Conservation (phyloP, 306 rosid species). For the Crataegus laevigata region DNA sequence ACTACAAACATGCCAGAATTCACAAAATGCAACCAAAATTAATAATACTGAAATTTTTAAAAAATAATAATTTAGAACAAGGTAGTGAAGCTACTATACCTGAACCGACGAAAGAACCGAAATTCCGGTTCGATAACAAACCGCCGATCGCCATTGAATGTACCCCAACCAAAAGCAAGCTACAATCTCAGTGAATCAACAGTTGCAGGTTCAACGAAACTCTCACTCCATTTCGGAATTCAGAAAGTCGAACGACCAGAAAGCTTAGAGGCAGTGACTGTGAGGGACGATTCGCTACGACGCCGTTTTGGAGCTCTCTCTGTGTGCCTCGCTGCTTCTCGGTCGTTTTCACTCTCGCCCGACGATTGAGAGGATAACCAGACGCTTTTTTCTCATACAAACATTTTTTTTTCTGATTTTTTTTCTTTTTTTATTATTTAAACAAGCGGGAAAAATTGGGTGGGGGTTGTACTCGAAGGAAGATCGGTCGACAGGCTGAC, state of each 20-base stretch:
- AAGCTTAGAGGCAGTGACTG: neutral
- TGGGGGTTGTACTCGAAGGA: slow-evolving; percentile 43
- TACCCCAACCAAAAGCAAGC: neutral
- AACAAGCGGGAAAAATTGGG: slow-evolving; percentile 35
- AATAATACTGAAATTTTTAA: neutral
- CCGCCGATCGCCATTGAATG: slow-evolving; percentile 59
- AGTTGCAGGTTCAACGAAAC: neutral
- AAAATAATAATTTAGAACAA: neutral
- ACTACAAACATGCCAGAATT: neutral
- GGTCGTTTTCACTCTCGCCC: neutral
- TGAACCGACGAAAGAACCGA: slow-evolving; percentile 49
- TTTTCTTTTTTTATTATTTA: neutral
- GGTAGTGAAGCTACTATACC: slow-evolving; percentile 20
- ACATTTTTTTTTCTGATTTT: neutral
- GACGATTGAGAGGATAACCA: slow-evolving; percentile 47
- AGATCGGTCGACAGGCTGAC: slow-evolving; percentile 35
- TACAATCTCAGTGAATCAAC: neutral
- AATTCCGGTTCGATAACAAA: slow-evolving; percentile 58
- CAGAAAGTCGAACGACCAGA: slow-evolving; percentile 7
- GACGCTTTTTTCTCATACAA: slow-evolving; percentile 9
- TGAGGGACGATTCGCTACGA: neutral
- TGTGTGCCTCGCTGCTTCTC: neutral
- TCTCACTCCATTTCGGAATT: slow-evolving; percentile 21
- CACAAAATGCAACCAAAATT: slow-evolving; percentile 14
- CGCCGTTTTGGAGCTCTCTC: slow-evolving; percentile 22